phyloP scores from a whole-genome alignment of 2,329 filamentous ascomycete species.

The Cercospora zeae-maydis region DNA sequence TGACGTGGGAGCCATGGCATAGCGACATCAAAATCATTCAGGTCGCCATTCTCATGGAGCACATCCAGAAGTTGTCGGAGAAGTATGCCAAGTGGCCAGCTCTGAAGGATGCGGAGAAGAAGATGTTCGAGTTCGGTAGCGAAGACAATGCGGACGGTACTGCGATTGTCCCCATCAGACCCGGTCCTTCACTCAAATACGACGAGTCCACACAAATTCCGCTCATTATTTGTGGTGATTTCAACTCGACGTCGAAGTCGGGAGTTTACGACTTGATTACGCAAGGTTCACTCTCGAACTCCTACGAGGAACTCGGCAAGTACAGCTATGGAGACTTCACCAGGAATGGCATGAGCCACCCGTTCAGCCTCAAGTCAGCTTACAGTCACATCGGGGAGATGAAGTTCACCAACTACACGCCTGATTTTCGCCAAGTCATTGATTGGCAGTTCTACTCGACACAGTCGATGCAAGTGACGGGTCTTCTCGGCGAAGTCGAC shows the following conservation, averaged over 20 bases:
- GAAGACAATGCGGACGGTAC: conserved; percentile 50
- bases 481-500: conserved; percentile 81
- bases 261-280: conserved; percentile 89
- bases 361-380: conserved; percentile 87
- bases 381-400: conserved; percentile 83
- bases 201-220: conserved; percentile 82
- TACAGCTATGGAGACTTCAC: conserved; percentile 93
- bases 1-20: conserved; percentile 88
- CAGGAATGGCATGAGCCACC: conserved; percentile 85
- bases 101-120: conserved; percentile 67
- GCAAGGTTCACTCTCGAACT: conserved; percentile 70
- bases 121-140: conserved; percentile 46
- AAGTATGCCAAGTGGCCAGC: conserved; percentile 76
- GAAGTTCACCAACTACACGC: conserved; percentile 94
- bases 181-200: conserved; percentile 82
- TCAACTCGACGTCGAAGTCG: conserved; percentile 85
- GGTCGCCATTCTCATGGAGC: conserved; percentile 91
- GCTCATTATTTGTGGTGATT: conserved; percentile 87
- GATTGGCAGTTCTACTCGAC: conserved; percentile 99
- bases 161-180: conserved; percentile 46
- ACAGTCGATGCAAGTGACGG: conserved; percentile 79
- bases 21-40: conserved; percentile 96
- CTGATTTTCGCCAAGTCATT: conserved; percentile 84
- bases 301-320: conserved; percentile 74
- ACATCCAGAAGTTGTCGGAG: conserved; percentile 80